Percentiles rank a stretch among this genome's conserved stretches.
These are phyloP conservation scores for Spergularia azorica DNA, from an alignment of 179 eudicot species.

Conservation along the genomic window DNA sequence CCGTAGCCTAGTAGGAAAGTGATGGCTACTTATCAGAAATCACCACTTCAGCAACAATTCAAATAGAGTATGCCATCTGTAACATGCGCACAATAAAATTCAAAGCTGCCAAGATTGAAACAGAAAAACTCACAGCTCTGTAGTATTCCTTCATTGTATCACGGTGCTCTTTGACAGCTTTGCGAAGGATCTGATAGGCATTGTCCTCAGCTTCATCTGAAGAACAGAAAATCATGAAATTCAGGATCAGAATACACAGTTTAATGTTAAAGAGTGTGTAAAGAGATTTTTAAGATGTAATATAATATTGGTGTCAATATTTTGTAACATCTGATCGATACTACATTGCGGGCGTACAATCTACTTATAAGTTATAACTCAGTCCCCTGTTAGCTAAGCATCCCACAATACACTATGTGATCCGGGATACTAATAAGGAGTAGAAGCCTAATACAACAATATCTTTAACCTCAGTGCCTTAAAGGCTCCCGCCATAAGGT, in stretches of 20 bases:
- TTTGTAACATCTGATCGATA: too few species aligned
- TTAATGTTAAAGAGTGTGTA: neutral
- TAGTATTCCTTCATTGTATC: conserved; percentile 41
- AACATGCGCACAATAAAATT: neutral
- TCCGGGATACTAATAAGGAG: too few species aligned
- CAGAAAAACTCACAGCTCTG: conserved; percentile 38
- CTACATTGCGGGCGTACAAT: too few species aligned
- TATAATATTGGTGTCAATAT: neutral
- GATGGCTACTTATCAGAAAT: conserved; percentile 13
- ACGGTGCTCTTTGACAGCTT: conserved; percentile 44
- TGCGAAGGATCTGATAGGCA: conserved; percentile 39
- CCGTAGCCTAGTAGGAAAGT: conserved; percentile 38
- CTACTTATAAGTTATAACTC: too few species aligned
- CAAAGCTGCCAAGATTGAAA: neutral
- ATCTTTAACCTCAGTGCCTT: too few species aligned
- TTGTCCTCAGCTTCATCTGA: conserved; percentile 35
- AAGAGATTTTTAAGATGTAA: neutral
- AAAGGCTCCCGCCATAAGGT: too few species aligned
- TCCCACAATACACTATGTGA: too few species aligned
- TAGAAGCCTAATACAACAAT: too few species aligned
- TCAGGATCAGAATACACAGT: neutral
- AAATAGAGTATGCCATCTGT: conserved; percentile 2
- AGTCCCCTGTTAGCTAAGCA: too few species aligned
- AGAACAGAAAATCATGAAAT: neutral
- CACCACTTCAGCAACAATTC: conserved; percentile 3